phyloP scores from a whole-genome alignment of 257 asterid species.

The Solanum chilense region DNA sequence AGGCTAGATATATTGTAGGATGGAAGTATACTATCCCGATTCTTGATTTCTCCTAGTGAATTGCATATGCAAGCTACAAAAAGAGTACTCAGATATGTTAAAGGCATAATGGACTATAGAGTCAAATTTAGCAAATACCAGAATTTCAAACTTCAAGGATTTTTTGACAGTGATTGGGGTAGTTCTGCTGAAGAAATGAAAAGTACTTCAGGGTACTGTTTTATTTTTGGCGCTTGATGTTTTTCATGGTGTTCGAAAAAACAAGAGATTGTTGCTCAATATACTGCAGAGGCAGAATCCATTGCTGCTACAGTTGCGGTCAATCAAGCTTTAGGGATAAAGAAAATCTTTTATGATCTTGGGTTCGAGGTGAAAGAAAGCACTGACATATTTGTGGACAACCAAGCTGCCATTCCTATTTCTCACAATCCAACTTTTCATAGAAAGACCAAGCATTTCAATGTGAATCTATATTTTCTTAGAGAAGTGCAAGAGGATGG shows the following conservation, averaged over 20 bases:
- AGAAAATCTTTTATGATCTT: background rate
- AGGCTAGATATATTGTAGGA: background rate
- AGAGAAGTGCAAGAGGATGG: background rate
- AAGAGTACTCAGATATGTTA: background rate
- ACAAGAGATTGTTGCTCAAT: background rate
- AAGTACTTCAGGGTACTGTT: background rate
- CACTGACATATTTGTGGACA: no score
- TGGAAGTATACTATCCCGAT: background rate
- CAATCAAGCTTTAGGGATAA: background rate
- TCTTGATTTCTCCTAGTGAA: background rate
- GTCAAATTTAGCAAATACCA: background rate
- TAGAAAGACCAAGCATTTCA: background rate
- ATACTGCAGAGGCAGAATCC: background rate
- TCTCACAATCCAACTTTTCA: no score
- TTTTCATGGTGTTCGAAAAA: background rate
- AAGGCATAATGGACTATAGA: background rate
- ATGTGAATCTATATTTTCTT: background rate
- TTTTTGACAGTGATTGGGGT: background rate
- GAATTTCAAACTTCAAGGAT: background rate
- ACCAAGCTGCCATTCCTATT: no score
- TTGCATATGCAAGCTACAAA: background rate
- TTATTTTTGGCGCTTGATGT: background rate
- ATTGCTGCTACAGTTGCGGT: background rate
- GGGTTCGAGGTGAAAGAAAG: background rate
- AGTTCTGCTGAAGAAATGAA: background rate